These are phyloP conservation scores for Helminthosporium solani DNA, from an alignment of 2,329 filamentous ascomycete genomes.

Conservation along the genomic window DNA sequence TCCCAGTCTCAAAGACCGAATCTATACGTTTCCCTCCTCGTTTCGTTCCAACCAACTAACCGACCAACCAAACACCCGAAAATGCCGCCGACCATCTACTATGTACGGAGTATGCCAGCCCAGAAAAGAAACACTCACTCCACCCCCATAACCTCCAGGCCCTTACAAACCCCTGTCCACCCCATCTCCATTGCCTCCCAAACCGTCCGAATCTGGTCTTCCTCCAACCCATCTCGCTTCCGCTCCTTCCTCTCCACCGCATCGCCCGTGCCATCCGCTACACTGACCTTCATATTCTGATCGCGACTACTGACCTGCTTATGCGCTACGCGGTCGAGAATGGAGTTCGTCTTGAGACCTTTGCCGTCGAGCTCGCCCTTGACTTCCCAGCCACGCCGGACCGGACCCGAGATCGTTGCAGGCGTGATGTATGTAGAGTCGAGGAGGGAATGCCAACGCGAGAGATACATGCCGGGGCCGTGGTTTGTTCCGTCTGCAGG, in stretches of 20 bases:
- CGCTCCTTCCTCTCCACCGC: conserved; percentile 28
- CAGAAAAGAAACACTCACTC: too few species aligned
- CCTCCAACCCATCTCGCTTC: conserved; percentile 33
- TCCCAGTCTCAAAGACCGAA: too few species aligned
- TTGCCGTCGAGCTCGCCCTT: conserved; percentile 41
- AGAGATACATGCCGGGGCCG: conserved; percentile 71
- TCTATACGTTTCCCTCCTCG: too few species aligned
- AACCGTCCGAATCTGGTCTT: conserved; percentile 28
- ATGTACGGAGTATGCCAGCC: too few species aligned
- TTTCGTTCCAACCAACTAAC: too few species aligned
- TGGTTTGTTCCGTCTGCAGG: conserved; percentile 45
- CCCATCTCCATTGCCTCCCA: conserved; percentile 35
- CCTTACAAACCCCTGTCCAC: conserved; percentile 36
- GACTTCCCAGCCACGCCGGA: conserved; percentile 49
- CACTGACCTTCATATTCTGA: conserved; percentile 4
- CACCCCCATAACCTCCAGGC: conserved; percentile 40
- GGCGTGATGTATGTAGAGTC: conserved; percentile 71
- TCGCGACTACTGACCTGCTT: conserved; percentile 14
- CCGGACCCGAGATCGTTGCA: conserved; percentile 50
- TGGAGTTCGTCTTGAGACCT: conserved; percentile 26
- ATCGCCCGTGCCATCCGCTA: conserved; percentile 30
- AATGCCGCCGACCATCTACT: too few species aligned
- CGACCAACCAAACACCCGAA: too few species aligned
- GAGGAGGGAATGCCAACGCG: conserved; percentile 70
- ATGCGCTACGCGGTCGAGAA: conserved; percentile 10